phyloP scores from a whole-genome alignment of 768 basidiomycete species.

The Holtermanniella nyarrowii region DNA sequence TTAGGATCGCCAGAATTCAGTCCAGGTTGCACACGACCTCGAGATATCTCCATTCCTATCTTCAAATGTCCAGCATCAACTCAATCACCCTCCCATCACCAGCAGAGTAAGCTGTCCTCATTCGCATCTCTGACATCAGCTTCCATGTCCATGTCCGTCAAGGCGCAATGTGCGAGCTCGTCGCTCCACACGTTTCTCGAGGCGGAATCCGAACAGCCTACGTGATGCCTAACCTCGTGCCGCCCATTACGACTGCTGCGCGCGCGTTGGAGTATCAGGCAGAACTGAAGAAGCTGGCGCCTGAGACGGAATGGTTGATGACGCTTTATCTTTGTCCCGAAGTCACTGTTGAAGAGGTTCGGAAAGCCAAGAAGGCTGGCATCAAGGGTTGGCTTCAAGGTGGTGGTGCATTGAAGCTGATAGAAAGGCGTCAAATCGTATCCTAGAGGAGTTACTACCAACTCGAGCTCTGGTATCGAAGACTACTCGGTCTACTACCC shows the following conservation, averaged over 20 bases:
- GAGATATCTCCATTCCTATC: no score
- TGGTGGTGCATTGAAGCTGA: background rate
- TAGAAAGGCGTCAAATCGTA: constrained; percentile 78
- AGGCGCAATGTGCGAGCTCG: constrained; percentile 66
- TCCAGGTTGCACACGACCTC: no score
- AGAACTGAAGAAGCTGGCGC: constrained; percentile 62
- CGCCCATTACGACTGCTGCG: constrained; percentile 73
- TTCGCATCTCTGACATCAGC: constrained; percentile 18
- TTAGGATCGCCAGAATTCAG: no score
- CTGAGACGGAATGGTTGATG: constrained; percentile 79
- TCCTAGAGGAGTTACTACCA: constrained; percentile 93
- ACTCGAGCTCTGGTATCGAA: constrained; percentile 91
- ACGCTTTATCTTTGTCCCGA: constrained; percentile 88
- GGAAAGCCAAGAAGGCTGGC: constrained; percentile 74
- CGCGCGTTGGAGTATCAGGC: constrained; percentile 71
- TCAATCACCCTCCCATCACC: constrained; percentile 29
- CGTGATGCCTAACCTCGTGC: constrained; percentile 94
- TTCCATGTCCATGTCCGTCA: constrained; percentile 97
- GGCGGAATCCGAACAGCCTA: constrained; percentile 89
- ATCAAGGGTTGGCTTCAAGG: constrained; percentile 48
- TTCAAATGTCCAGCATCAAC: constrained; percentile 6
- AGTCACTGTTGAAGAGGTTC: constrained; percentile 80
- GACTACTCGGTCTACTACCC: constrained; percentile 89
- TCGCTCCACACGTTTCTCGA: constrained; percentile 75
- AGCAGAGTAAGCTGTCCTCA: constrained; percentile 25